Base-by-base conservation (phyloP, 495 filamentous ascomycete species). In the Penicillium cinerascens region DNA sequence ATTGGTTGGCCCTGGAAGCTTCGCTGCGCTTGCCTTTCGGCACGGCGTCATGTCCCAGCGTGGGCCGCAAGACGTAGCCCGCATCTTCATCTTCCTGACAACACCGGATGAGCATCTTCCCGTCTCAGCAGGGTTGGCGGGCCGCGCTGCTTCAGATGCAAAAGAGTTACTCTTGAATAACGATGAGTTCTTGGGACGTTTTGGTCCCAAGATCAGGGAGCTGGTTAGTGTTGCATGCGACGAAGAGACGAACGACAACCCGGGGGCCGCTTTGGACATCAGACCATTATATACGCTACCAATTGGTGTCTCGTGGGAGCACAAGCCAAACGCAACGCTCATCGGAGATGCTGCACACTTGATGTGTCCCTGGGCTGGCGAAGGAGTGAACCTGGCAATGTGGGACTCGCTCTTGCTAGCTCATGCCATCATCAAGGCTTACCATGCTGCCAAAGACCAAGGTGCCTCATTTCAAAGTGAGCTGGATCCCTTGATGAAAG, bases 271-370 rank as follows among this genome's bases (percentile, higher is more conserved):
- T 9, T 1, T 56, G 37, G 48, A 61, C 45, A 49, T 58, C 53
- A 62, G 65, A 21, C 63, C 64, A 9, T 51, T 82, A 0, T 83
- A 76, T 49, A 79, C 75, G 60, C 67, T 86, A 0, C 79, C 81
- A 2, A 65, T 78, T 4, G 82, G 78, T 11, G 44, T 69, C 25
- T 54, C 51, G 4, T 86, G 81, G 80, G 60, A 72, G 47, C 62
- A 70, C 15, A 52, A 59, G 0, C 49, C 65, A 0, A 72, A 75
- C 9, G 64, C 79, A 7, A 81, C 82, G 3, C 59, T 86, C 7
- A 68, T 84, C 21, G 83, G 83, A 4, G 83, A 86, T 63, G 79
- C 83, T 4, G 83, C 83, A 5, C 81, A 87, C 56, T 52, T 85
- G 6, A 83, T 83, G 81, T 78, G 76, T 2, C 82, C 82, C 0